Conservation (phyloP, 306 rosid species). For the Mimosa pudica region DNA sequence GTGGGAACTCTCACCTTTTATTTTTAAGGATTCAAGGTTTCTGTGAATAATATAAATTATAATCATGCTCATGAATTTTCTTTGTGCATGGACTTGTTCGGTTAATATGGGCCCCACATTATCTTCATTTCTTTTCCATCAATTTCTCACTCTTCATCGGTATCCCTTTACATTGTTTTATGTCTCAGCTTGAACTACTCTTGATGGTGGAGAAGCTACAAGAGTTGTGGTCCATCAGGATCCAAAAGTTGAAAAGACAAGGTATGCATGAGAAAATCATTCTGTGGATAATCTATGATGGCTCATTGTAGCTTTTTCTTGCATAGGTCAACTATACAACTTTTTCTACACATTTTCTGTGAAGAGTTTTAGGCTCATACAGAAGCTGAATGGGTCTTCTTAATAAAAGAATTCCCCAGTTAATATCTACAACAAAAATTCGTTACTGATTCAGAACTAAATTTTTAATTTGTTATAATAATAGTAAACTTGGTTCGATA, state of each 20-base stretch:
- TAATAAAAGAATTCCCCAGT: constrained; percentile 14
- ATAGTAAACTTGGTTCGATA: neutral
- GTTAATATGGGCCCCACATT: neutral
- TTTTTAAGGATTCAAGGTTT: neutral
- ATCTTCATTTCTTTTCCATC: constrained; percentile 6
- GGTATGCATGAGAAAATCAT: constrained; percentile 45
- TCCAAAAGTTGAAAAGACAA: constrained; percentile 86
- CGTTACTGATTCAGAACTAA: constrained; percentile 13
- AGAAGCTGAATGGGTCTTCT: constrained; percentile 21
- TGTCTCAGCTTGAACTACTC: constrained; percentile 75
- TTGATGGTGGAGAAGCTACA: constrained; percentile 85
- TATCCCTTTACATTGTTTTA: constrained; percentile 16
- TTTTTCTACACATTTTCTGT: constrained; percentile 13
- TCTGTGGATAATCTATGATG: constrained; percentile 17
- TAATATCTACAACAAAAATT: neutral
- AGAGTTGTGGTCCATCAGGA: constrained; percentile 80
- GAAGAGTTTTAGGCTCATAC: constrained; percentile 27
- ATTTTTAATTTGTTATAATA: constrained; percentile 21
- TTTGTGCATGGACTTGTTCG: neutral
- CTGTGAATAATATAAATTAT: neutral
- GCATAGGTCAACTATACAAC: neutral
- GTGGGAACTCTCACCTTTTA: neutral
- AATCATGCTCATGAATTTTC: constrained; percentile 6
- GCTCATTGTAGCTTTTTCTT: neutral
- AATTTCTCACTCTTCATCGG: neutral